These are phyloP conservation scores for Aspergillus sp. DNA, from an alignment of 2,329 filamentous ascomycete species.

Conservation along the genomic window DNA sequence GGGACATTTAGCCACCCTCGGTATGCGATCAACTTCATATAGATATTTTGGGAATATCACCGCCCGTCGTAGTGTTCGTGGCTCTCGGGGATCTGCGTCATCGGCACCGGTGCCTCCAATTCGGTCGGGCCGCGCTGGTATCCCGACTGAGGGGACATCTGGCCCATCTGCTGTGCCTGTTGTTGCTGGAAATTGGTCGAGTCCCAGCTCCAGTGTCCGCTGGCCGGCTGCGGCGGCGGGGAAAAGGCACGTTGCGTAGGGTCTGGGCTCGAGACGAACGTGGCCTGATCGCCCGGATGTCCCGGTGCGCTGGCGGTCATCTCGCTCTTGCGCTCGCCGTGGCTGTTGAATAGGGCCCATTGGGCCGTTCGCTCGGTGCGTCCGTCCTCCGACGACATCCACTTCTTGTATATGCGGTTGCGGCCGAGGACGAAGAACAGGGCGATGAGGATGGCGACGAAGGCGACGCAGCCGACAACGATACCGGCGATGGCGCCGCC, in stretches of 20 bases:
- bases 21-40: background rate
- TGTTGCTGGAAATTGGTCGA: background rate
- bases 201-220: constrained; percentile 6
- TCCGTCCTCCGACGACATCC: constrained; percentile 35
- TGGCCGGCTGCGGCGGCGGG: background rate
- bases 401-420: constrained; percentile 34
- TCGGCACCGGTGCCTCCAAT: background rate
- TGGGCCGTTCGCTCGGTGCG: constrained; percentile 31
- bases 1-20: background rate
- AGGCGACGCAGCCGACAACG: constrained; percentile 52
- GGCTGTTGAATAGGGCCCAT: constrained; percentile 30
- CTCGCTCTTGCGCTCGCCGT: constrained; percentile 12
- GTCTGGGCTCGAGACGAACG: constrained; percentile 5
- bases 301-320: constrained; percentile 6
- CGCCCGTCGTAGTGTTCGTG: background rate
- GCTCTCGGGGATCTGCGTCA: background rate
- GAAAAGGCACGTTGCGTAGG: constrained; percentile 1
- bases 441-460: constrained; percentile 47
- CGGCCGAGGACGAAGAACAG: constrained; percentile 38
- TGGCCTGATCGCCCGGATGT: constrained; percentile 1
- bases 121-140: background rate
- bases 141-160: background rate
- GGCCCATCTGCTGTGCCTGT: background rate
- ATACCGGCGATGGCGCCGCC: constrained; percentile 61
- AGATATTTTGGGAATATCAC: background rate